Evolutionary conservation across 208 protist genomes (phyloP), one percentile per base, ranked within the genome.

Genomic region (Leishmania major): DNA sequence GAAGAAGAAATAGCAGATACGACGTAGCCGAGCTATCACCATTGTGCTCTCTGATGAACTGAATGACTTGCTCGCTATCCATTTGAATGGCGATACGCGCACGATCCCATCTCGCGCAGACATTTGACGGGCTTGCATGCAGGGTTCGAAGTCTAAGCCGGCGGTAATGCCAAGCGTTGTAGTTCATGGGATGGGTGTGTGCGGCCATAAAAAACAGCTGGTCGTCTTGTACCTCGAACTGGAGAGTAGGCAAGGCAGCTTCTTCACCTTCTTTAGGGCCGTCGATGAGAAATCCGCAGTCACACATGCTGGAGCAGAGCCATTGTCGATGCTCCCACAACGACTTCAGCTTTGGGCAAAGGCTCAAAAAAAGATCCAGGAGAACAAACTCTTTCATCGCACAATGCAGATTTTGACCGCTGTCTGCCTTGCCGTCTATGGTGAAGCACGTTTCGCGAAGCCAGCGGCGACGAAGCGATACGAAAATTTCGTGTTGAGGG

Each of bases 131-230:
- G 17, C 49, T 76, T n/a, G 15, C n/a, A 31, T 59, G 40, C 74
- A 70, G 40, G 7, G 79, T 71, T 22, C 49, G 59, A 31, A 71
- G 77, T 22, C 47, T 37, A 31, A 59, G 66, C 43, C 94, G 87
- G 4, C 89, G 88, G 51, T 95, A 95, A 1, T 95, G 89, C 91
- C 92, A 97, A 3, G 91, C 93, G 76, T 95, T 95, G 87, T 96
- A 97, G 80, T 97, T 97, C 89, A 96, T 90, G 22, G 76, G 78
- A 75, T 97, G 94, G 31, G 88, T 80, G 66, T 94, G 89, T 13
- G 90, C 89, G 0, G 91, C 87, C 17, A 84, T 82, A 28, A 88
- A 77, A 62, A 95, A 87, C 0, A 86, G 55, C 31, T 60, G 57
- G 35, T 88, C 81, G 19, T 85, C 79, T 47, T 82, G 75, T 10